These are phyloP conservation scores for Medicago arabica DNA, from an alignment of 306 rosid genomes.

Conservation along the genomic window DNA sequence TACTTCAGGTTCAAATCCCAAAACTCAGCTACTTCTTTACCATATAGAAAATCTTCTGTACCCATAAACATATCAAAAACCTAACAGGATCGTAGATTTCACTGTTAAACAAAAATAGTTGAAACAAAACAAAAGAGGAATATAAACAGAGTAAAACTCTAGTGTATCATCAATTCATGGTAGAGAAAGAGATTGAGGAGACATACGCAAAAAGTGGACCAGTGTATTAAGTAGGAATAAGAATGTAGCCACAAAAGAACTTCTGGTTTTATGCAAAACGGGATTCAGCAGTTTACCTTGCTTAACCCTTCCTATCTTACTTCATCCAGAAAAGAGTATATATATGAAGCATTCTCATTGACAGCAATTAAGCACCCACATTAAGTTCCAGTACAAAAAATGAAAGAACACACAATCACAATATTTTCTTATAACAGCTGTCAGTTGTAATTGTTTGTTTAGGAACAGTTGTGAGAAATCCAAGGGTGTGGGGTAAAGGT, in stretches of 20 bases:
- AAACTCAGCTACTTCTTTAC: too few relatives aligned
- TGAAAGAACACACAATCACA: neutral
- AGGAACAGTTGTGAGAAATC: neutral
- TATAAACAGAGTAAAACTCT: neutral
- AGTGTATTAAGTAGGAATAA: conserved; percentile 53
- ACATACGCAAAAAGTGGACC: conserved; percentile 83
- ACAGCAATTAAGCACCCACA: conserved; percentile 2
- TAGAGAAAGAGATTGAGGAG: neutral
- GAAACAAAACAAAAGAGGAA: too few relatives aligned
- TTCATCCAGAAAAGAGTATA: conserved; percentile 6
- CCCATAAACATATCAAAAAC: neutral
- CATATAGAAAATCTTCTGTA: too few relatives aligned
- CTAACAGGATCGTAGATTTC: neutral
- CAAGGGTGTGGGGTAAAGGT: neutral
- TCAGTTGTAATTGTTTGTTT: neutral
- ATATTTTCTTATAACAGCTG: conserved; percentile 7
- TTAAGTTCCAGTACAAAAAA: neutral
- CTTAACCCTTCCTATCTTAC: conserved; percentile 20
- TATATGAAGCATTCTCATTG: neutral
- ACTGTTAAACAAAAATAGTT: too few relatives aligned
- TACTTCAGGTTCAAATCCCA: too few relatives aligned
- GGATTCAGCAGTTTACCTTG: neutral
- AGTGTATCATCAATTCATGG: neutral
- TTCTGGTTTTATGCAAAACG: neutral
- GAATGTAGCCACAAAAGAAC: conserved; percentile 38